Base-by-base conservation (phyloP, 306 rosid species). In the Vachellia pachyceras region DNA sequence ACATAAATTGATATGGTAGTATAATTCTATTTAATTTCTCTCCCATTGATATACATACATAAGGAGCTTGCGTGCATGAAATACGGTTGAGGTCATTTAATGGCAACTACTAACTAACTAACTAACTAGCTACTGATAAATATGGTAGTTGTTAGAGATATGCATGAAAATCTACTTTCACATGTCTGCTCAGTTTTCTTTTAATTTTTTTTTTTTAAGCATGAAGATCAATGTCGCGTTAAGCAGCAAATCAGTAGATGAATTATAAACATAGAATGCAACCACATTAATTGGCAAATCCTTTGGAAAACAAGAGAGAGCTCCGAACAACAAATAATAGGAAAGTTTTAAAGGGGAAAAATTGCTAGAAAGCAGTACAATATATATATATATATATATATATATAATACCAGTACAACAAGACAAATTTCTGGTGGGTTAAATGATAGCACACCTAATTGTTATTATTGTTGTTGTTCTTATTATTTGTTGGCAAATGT, bases 391-490 rank as follows among this genome's bases (percentile, higher is more conserved):
- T 29, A 29, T 29, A 29, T 29, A 47, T 47, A 14, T 3, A 29
- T 29, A 29, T 29, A 29, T 29, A 29, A 46, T 72, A 49, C 13
- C 25, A 25, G 61, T 15, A 29, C 1, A 20, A 29, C 1, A 20
- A 46, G 60, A 72, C 17, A 40, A 5, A 68, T 7, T 50, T 52
- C n/a, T 10, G 77, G 77, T 73, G 49, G 64, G 18, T 35, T 73
- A 52, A 9, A 50, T 73, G 49, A 73, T 73, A 35, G 66, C 49
- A 52, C 2, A 37, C 77, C 77, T 50, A 52, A 52, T 73, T 9
- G 18, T 18, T 52, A 18, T 22, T 3, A 2, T 29, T 29, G 2
- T 29, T 29, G 33, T 29, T n/a, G n/a, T n/a, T n/a, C n/a, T 73
- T 17, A 35, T 17, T 73, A 18, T 22, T 3, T 8, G 6, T 3